Evolutionary conservation across 129 eudicot genomes (phyloP), one percentile per base, ranked within the genome.

Genomic region (Solidago caesia): DNA sequence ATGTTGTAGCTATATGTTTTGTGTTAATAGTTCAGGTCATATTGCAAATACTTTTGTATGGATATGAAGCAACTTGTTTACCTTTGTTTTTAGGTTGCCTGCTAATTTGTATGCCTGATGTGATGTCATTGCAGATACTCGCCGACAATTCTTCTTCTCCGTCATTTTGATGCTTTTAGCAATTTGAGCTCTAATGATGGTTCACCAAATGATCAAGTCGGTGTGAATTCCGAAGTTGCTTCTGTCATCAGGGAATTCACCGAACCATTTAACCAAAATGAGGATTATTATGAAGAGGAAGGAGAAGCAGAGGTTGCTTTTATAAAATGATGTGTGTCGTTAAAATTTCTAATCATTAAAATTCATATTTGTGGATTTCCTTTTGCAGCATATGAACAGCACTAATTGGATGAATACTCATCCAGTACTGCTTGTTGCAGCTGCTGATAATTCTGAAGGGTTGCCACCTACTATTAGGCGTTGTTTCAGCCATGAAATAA

Each of bases 101-200:
- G 71, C 39, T 53, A 1, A 25, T 48, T 63, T 65, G 67, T 62
- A 55, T 68, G 44, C 70, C 61, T 79, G 51, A 68, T 59, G 26
- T 64, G 57, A 48, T 73, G 44, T 68, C 55, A 39, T 71, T 69
- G 73, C 88, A 93, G 98, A 78, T 93, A 93, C 77, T 77, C 91
- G 16, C 98, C 98, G 44, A 85, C 98, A 52, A 88, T 93, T 79
- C 92, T 93, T 82, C 92, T 93, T 26, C 95, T 93, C 71, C 96
- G 96, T 12, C 89, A 90, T 80, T 93, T 90, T 83, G 96, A 93
- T 78, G 91, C 88, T 67, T 88, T 88, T 73, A 80, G 84, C 59
- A 82, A 86, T 80, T 66, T 67, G 82, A 85, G 83, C 72, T 79
- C 96, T 62, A 81, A 77, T 68, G 96, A 87, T 86, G 90, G 92